Conservation (phyloP, 768 basidiomycete genomes). For the Nidula microcarpa region DNA sequence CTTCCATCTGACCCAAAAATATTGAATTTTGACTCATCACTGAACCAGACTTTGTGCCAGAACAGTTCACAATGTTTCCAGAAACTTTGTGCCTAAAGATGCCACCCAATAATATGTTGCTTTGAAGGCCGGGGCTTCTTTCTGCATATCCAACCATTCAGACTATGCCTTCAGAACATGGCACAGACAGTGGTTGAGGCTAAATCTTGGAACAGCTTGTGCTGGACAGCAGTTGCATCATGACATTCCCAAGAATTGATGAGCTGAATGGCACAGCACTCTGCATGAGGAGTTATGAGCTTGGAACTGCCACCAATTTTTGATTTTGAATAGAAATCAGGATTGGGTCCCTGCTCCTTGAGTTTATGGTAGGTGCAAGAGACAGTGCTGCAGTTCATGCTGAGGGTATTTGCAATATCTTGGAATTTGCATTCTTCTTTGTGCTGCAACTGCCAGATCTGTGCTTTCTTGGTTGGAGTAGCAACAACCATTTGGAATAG, state of each 20-base stretch:
- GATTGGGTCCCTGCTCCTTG: no score
- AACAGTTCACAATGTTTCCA: conserved; percentile 10
- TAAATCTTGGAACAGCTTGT: conserved; percentile 1
- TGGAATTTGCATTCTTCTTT: no score
- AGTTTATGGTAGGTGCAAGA: no score
- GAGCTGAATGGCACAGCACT: no score
- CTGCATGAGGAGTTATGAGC: no score
- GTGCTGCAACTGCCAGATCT: no score
- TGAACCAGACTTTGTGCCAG: conserved; percentile 20
- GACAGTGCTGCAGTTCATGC: no score
- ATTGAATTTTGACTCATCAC: conserved; percentile 28
- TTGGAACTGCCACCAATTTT: no score
- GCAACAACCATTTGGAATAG: no score
- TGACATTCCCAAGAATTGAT: neutral
- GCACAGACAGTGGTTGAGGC: conserved; percentile 1
- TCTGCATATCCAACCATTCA: conserved; percentile 3
- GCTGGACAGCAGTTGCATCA: conserved; percentile 6
- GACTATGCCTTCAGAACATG: conserved; percentile 3
- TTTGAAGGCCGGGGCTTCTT: conserved; percentile 3
- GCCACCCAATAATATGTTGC: neutral
- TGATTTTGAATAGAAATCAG: no score
- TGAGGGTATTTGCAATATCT: no score
- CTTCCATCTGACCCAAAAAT: conserved; percentile 24
- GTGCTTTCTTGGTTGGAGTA: no score
- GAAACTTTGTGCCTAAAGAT: neutral